Conservation (phyloP, 768 basidiomycete genomes). For the Lentinula edodes region DNA sequence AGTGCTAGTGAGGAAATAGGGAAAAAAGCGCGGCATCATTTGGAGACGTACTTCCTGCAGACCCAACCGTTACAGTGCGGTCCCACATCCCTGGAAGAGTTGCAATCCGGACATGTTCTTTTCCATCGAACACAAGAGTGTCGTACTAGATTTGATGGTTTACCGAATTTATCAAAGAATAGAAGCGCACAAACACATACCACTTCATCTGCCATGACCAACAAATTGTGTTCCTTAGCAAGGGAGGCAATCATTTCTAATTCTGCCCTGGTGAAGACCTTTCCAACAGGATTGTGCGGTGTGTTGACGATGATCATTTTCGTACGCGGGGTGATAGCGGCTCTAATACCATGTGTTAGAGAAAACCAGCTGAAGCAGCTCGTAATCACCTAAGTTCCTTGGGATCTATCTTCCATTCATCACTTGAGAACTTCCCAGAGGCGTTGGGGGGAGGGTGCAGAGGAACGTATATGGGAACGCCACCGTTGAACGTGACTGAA, state of each 20-base stretch:
- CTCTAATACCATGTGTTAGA: constrained; percentile 24
- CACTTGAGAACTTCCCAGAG: constrained; percentile 43
- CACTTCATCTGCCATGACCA: constrained; percentile 96
- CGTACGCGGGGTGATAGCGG: constrained; percentile 79
- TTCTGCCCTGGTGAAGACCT: constrained; percentile 84
- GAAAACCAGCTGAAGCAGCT: constrained; percentile 1
- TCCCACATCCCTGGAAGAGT: constrained; percentile 98
- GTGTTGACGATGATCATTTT: constrained; percentile 97
- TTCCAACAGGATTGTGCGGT: constrained; percentile 96
- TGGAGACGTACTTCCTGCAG: constrained; percentile 77
- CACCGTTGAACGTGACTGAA: constrained; percentile 90
- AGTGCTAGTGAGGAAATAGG: neutral
- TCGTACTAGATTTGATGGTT: constrained; percentile 65
- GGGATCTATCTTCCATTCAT: constrained; percentile 89
- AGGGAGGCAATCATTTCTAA: constrained; percentile 80
- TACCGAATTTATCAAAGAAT: neutral
- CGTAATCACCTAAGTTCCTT: constrained; percentile 69
- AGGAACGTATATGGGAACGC: constrained; percentile 90
- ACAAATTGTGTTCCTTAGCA: constrained; percentile 86
- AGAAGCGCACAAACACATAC: constrained; percentile 38
- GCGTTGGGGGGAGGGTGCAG: constrained; percentile 76
- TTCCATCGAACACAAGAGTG: constrained; percentile 81
- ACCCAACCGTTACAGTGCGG: constrained; percentile 91
- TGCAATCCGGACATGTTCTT: constrained; percentile 89
- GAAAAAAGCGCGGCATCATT: neutral